phyloP scores from a whole-genome alignment of 2,329 filamentous ascomycete genomes.

The Lecanoromycetidae sp. region DNA sequence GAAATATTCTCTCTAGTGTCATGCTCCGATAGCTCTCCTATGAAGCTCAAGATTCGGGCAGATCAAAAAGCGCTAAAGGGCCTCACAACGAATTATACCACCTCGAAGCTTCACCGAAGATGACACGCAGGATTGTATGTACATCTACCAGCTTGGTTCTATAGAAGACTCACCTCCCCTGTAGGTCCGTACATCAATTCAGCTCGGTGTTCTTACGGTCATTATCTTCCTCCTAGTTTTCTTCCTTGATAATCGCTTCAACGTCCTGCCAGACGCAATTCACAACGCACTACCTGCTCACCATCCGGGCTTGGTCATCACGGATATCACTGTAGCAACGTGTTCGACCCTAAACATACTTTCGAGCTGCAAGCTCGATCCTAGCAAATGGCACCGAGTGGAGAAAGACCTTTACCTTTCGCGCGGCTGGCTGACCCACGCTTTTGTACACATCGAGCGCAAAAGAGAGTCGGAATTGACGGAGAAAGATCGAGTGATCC shows the following conservation, averaged over 20 bases:
- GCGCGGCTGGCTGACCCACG: conserved; percentile 59
- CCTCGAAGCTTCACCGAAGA: neutral
- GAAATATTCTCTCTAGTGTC: neutral
- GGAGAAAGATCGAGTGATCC: conserved; percentile 61
- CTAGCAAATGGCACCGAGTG: conserved; percentile 64
- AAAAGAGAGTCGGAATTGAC: conserved; percentile 77
- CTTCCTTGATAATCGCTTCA: conserved; percentile 78
- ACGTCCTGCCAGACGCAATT: conserved; percentile 71
- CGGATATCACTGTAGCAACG: conserved; percentile 65
- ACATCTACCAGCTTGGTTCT: too few relatives aligned
- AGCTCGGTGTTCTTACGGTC: conserved; percentile 55
- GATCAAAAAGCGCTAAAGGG: neutral
- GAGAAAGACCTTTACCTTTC: conserved; percentile 82
- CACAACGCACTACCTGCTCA: conserved; percentile 80
- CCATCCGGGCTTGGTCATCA: conserved; percentile 72
- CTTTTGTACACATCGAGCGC: conserved; percentile 69
- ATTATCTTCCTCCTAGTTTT: conserved; percentile 61
- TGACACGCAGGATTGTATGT: conserved; percentile 17
- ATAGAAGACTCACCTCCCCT: neutral
- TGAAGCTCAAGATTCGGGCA: neutral
- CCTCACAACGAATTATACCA: neutral
- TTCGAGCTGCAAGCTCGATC: conserved; percentile 63
- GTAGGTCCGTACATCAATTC: conserved; percentile 54
- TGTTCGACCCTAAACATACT: conserved; percentile 67
- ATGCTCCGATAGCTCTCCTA: neutral